A percentile compares a stretch with the other conserved stretches of the same genome.
phyloP scores from a whole-genome alignment of 108 stramenopile species.

The Nannochloropsis gaditana region DNA sequence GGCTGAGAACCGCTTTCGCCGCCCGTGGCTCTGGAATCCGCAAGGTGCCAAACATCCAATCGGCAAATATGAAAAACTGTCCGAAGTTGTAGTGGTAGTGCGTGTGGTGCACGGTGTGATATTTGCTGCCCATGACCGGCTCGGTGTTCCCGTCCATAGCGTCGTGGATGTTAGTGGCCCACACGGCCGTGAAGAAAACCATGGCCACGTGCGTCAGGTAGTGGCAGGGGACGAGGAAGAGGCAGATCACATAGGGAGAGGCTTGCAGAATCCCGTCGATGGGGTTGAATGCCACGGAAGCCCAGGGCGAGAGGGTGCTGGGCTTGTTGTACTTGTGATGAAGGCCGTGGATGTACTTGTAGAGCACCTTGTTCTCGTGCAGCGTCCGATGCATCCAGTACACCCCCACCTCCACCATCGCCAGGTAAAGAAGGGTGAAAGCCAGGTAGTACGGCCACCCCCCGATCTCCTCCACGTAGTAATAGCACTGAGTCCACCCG shows the following conservation, averaged over 20 bases:
- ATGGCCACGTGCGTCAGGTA: constrained; percentile 71
- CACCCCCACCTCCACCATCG: constrained; percentile 66
- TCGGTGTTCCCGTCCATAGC: constrained; percentile 71
- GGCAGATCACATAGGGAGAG: constrained; percentile 63
- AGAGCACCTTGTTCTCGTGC: constrained; percentile 77
- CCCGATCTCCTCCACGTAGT: constrained; percentile 67
- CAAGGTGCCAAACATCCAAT: constrained; percentile 71
- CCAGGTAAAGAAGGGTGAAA: constrained; percentile 62
- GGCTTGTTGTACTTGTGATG: constrained; percentile 68
- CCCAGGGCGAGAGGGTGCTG: constrained; percentile 76
- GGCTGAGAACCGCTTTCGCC: constrained; percentile 14
- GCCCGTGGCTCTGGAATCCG: constrained; percentile 53
- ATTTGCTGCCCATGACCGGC: constrained; percentile 79
- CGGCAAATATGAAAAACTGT: constrained; percentile 81
- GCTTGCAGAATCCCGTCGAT: constrained; percentile 77
- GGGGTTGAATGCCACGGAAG: constrained; percentile 78
- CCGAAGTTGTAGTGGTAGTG: constrained; percentile 86
- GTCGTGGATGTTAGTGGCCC: constrained; percentile 88
- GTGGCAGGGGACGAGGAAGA: constrained; percentile 70
- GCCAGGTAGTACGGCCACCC: constrained; percentile 59
- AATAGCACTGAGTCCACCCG: constrained; percentile 64
- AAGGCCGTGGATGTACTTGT: constrained; percentile 70
- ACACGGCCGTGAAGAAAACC: constrained; percentile 74
- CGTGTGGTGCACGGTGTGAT: constrained; percentile 78
- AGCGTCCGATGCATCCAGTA: constrained; percentile 81